Base-by-base conservation (phyloP, 2,329 filamentous ascomycete genomes). In the Ascosphaera aggregata region DNA sequence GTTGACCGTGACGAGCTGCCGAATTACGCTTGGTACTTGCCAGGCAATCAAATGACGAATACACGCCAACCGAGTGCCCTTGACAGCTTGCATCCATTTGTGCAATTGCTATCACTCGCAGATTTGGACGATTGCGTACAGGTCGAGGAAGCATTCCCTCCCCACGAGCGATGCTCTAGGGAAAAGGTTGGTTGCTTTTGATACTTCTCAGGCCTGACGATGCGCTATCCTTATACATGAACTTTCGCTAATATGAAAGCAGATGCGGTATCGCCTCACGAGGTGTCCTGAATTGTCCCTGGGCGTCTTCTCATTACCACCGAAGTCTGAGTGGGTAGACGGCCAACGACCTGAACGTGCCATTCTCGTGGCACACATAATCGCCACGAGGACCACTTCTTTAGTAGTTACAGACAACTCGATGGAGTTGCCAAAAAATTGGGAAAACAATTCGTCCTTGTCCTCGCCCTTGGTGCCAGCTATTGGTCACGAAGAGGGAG, bases 261-360 rank as follows among this genome's bases (percentile, higher is more conserved):
- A 86, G 80, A 72, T 89, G 50, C 60, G 68, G 41, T 91, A 91
- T 57, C 77, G 81, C 43, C 68, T 92, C 18, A 69, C 66, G 18
- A 67, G 64, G 50, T 85, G 78, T 53, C 74, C 78, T 31, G 78
- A 85, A 50, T 67, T 93, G 40, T 77, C 71, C 53, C 63, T 85
- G 39, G 85, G 84, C 19, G 59, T 93, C 40, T 93, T 86, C 61
- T 79, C 77, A 51, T 64, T 49, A 53, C 66, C 49, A 59, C 66
- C 51, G 50, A 61, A 47, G 56, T 67, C 43, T 54, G 68, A 46
- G 54, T 31, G 27, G 27, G 61, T 46, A 58, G 59, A 38, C 68
- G 71, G 46, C 59, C 62, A 46, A 63, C 66, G 30, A 65, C 80
- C 47, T 69, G 80, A 58, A 55, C 61, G 53, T 66, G 67, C 44